Percentiles rank a stretch among this genome's conserved stretches.
Evolutionary conservation across 176 grass and related monocot species (phyloP).

Genomic region (Elymus sibiricus): DNA sequence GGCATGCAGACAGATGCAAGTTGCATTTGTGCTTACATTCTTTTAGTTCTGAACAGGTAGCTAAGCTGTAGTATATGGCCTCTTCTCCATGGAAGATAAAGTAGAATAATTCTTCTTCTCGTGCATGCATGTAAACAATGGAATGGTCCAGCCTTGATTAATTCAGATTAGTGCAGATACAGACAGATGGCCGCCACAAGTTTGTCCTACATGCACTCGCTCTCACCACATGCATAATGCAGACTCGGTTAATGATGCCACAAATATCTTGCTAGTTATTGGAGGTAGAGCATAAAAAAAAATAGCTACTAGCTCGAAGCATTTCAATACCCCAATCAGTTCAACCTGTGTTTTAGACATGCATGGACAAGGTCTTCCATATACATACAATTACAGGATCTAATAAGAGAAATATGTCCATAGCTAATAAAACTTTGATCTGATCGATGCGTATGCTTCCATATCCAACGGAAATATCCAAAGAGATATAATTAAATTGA

Average conservation of each 20-base stretch:
- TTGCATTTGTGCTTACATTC: not conserved
- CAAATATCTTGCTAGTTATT: not conserved
- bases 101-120: not conserved
- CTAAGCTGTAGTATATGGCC: not conserved
- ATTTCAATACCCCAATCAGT: not conserved
- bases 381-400: too few species aligned
- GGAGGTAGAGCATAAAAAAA: not conserved
- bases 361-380: not conserved
- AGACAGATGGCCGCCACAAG: constrained; percentile 39
- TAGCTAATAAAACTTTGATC: too few species aligned
- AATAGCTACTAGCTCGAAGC: not conserved
- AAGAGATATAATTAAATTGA: too few species aligned
- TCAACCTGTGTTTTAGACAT: not conserved
- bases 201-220: constrained; percentile 29
- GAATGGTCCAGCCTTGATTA: not conserved
- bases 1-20: not conserved
- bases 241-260: not conserved
- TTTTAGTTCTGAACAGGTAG: constrained; percentile 2
- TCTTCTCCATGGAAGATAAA: constrained; percentile 10
- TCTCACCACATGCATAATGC: constrained; percentile 24
- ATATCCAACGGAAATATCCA: too few species aligned
- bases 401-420: too few species aligned
- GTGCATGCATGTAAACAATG: constrained; percentile 23
- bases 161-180: constrained; percentile 1
- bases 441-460: too few species aligned